These are phyloP conservation scores for Geoglossum glabrum DNA, from an alignment of 495 filamentous ascomycete species.

Conservation along the genomic window DNA sequence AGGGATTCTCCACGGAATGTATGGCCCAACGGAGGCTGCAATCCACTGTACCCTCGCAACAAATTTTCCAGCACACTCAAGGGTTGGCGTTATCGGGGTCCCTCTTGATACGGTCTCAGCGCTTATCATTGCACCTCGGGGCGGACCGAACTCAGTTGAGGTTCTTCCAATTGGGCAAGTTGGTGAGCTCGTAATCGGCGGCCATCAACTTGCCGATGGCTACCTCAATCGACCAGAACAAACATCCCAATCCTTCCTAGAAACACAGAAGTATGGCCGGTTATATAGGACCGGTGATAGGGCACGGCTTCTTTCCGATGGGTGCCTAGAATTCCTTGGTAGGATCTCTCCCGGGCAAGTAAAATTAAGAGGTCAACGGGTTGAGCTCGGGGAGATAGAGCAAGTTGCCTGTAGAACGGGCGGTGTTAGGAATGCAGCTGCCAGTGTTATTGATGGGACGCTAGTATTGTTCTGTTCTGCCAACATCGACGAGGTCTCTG, in stretches of 20 bases:
- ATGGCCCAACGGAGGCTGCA: constrained; percentile 68
- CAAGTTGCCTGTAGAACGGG: constrained; percentile 36
- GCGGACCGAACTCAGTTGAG: constrained; percentile 18
- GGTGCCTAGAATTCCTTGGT: constrained; percentile 62
- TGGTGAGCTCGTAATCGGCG: constrained; percentile 72
- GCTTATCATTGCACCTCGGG: constrained; percentile 34
- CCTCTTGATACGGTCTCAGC: constrained; percentile 59
- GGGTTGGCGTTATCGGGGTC: constrained; percentile 45
- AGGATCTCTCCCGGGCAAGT: constrained; percentile 61
- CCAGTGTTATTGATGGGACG: constrained; percentile 34
- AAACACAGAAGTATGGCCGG: constrained; percentile 28
- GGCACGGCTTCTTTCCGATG: constrained; percentile 44
- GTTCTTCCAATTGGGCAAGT: constrained; percentile 42
- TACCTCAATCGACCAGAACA: constrained; percentile 70
- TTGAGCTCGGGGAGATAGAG: constrained; percentile 74
- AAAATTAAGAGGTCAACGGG: constrained; percentile 60
- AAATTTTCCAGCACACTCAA: constrained; percentile 23
- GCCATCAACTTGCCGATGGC: constrained; percentile 52
- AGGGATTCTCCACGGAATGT: constrained; percentile 61
- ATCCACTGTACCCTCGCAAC: constrained; percentile 51
- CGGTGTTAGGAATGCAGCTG: constrained; percentile 33
- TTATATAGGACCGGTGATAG: constrained; percentile 79
- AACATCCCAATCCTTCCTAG: constrained; percentile 49
- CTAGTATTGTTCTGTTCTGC: constrained; percentile 49
- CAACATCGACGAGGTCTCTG: constrained; percentile 14